Conservation (phyloP, 345 rosid species). For the Streptanthus diversifolius region DNA sequence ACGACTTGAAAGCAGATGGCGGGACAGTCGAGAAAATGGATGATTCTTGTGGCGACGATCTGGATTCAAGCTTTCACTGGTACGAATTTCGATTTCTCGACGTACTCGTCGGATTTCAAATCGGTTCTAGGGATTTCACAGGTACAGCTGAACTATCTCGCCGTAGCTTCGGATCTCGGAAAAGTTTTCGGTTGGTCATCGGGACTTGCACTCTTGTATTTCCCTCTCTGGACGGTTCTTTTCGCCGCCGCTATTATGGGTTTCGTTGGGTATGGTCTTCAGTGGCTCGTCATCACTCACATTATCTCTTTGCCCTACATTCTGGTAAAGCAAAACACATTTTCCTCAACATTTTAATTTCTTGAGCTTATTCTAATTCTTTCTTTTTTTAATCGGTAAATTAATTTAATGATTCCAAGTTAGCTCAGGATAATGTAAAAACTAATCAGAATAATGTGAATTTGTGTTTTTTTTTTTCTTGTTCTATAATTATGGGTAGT, state of each 20-base stretch:
- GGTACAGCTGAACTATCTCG: conserved; percentile 82
- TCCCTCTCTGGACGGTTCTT: conserved; percentile 70
- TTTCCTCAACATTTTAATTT: neutral
- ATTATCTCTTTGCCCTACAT: conserved; percentile 70
- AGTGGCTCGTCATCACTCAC: conserved; percentile 71
- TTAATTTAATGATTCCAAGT: neutral
- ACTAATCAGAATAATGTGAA: neutral
- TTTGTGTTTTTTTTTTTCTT: too few species aligned
- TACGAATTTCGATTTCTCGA: conserved; percentile 93
- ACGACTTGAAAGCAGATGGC: conserved; percentile 52
- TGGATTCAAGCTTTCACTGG: conserved; percentile 99
- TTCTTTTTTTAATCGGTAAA: neutral
- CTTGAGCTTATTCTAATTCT: neutral
- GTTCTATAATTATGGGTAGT: neutral
- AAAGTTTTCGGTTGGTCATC: conserved; percentile 96
- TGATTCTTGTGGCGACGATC: conserved; percentile 85
- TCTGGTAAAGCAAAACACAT: conserved; percentile 42
- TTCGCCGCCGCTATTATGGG: conserved; percentile 88
- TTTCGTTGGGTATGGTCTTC: conserved; percentile 72
- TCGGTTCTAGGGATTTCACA: conserved; percentile 76
- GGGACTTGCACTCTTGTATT: conserved; percentile 71
- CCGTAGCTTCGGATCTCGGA: conserved; percentile 94
- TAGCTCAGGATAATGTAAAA: neutral
- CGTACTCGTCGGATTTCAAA: conserved; percentile 76
- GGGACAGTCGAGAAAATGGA: conserved; percentile 88